Percentiles rank a stretch among this genome's conserved stretches.
phyloP scores from a whole-genome alignment of 2,329 filamentous ascomycete genomes.

The Fusarium buharicum region DNA sequence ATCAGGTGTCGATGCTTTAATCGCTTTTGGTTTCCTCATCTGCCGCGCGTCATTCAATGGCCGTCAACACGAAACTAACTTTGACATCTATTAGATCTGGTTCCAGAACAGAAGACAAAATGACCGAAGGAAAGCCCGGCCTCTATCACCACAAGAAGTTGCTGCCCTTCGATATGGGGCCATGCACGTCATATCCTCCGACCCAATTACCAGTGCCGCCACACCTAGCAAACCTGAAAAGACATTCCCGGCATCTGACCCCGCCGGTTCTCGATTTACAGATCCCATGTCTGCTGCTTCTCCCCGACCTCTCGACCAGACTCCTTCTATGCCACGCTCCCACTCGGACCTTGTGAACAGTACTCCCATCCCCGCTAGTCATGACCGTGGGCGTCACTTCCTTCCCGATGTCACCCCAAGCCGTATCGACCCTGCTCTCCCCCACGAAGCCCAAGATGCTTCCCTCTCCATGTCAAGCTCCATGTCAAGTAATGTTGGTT shows the following conservation, averaged over 20 bases:
- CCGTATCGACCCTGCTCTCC: slow-evolving; percentile 43
- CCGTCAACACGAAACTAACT: slow-evolving; percentile 30
- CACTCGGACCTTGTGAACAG: slow-evolving; percentile 41
- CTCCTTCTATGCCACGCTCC: slow-evolving; percentile 43
- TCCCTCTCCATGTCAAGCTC: slow-evolving; percentile 51
- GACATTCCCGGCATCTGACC: slow-evolving; percentile 45
- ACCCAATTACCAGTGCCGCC: slow-evolving; percentile 50
- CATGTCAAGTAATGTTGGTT: slow-evolving; percentile 59
- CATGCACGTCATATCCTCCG: slow-evolving; percentile 63
- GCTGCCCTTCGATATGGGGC: slow-evolving; percentile 67
- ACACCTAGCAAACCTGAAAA: slow-evolving; percentile 45
- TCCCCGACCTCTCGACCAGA: slow-evolving; percentile 40
- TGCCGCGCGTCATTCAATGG: slow-evolving; percentile 28
- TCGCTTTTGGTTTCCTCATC: background rate
- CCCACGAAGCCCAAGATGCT: slow-evolving; percentile 45
- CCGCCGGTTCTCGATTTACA: slow-evolving; percentile 40
- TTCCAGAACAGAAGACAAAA: slow-evolving; percentile 97
- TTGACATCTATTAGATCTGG: slow-evolving; percentile 79
- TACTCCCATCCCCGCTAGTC: slow-evolving; percentile 41
- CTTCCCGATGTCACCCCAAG: slow-evolving; percentile 41
- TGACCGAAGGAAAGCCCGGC: slow-evolving; percentile 87
- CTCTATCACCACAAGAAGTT: slow-evolving; percentile 81
- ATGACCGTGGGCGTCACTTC: slow-evolving; percentile 33
- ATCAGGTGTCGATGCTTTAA: slow-evolving; percentile 1
- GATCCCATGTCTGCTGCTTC: slow-evolving; percentile 42